A percentile compares a stretch with the other conserved stretches of the same genome.
phyloP scores from a whole-genome alignment of 2,329 filamentous ascomycete genomes.

The Fusarium buxicola region DNA sequence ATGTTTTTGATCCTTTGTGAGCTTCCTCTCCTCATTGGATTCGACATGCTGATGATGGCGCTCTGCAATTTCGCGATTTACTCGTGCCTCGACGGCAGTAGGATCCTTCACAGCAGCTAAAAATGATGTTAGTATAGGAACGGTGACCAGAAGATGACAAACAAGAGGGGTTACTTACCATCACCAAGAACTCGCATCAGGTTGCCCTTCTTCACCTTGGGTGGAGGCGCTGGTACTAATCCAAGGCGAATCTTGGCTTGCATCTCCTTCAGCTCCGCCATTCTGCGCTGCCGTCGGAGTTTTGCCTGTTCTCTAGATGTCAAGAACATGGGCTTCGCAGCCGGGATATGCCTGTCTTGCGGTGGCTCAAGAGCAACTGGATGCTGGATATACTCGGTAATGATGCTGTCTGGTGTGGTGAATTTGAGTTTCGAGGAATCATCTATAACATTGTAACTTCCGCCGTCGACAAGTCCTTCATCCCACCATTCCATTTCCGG shows the following conservation, averaged over 20 bases:
- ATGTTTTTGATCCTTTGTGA: constrained; percentile 87
- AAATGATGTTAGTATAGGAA: constrained; percentile 33
- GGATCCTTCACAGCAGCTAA: constrained; percentile 85
- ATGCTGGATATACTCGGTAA: constrained; percentile 93
- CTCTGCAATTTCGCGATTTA: constrained; percentile 92
- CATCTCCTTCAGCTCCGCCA: constrained; percentile 93
- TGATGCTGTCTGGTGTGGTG: constrained; percentile 81
- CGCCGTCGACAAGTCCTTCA: constrained; percentile 82
- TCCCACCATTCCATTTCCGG: constrained; percentile 99
- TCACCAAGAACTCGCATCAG: constrained; percentile 97
- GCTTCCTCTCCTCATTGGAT: constrained; percentile 84
- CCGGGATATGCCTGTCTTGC: constrained; percentile 83
- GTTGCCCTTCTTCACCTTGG: constrained; percentile 97
- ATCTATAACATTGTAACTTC: constrained; percentile 78
- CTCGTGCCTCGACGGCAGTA: constrained; percentile 93
- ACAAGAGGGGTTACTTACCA: constrained; percentile 57
- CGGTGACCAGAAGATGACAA: neutral
- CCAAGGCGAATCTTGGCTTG: constrained; percentile 96
- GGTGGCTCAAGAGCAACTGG: constrained; percentile 91
- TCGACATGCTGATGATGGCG: constrained; percentile 82
- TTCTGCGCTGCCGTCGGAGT: constrained; percentile 86
- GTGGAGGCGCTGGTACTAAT: constrained; percentile 87
- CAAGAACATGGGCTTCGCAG: constrained; percentile 90
- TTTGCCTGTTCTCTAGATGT: constrained; percentile 93
- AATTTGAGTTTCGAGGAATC: constrained; percentile 77